Evolutionary conservation across 345 rosid species (phyloP).

Genomic region (Camelina hispida): DNA sequence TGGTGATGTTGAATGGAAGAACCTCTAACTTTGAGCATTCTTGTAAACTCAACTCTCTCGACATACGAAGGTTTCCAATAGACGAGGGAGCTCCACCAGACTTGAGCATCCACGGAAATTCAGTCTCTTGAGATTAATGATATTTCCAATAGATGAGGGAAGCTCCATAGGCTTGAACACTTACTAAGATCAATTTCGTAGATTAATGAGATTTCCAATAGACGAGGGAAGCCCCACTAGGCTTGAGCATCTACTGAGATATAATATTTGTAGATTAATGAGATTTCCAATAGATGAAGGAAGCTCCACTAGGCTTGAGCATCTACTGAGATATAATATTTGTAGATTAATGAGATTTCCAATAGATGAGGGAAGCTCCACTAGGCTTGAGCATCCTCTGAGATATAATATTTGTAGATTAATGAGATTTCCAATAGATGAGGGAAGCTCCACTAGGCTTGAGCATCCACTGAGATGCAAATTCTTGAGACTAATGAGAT

Average conservation of each 20-base stretch:
- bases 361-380: neutral
- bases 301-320: neutral
- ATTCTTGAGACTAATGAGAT: neutral
- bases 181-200: neutral
- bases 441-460: neutral
- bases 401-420: neutral
- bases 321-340: neutral
- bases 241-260: neutral
- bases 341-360: neutral
- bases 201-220: neutral
- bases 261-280: neutral
- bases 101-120: neutral
- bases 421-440: neutral
- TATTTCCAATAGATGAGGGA: neutral
- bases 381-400: neutral
- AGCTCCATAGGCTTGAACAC: neutral
- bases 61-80: neutral
- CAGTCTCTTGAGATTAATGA: neutral
- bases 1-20: too few relatives aligned
- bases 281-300: neutral
- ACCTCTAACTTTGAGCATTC: too few relatives aligned
- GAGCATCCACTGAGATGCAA: neutral
- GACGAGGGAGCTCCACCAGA: neutral
- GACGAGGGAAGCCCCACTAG: neutral
- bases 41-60: too few relatives aligned